phyloP scores from a whole-genome alignment of 176 grass and related monocot species.

The Lolium perenne region DNA sequence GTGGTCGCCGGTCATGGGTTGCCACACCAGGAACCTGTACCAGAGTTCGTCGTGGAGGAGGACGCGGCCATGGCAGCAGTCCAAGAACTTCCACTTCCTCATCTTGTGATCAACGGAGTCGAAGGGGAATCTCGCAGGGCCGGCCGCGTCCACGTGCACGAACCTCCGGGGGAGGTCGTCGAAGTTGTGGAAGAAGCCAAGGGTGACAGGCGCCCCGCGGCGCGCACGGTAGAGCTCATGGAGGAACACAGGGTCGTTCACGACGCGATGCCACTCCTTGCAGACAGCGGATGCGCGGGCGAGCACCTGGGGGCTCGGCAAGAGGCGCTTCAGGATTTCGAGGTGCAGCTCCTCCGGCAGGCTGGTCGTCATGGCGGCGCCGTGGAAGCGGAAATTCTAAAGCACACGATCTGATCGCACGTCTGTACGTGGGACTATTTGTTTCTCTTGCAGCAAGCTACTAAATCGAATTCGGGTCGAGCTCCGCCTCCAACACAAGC shows the following conservation, averaged over 20 bases:
- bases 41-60: background rate
- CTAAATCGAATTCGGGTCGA: no score
- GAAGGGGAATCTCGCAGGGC: background rate
- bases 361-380: background rate
- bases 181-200: conserved; percentile 10
- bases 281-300: background rate
- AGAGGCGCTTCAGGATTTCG: background rate
- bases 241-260: background rate
- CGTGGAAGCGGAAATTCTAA: background rate
- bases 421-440: background rate
- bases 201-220: background rate
- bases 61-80: background rate
- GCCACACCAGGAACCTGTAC: background rate
- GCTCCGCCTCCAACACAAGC: no score
- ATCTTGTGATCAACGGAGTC: background rate
- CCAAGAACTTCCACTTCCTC: background rate
- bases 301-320: background rate
- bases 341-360: background rate
- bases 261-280: background rate
- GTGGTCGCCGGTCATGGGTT: background rate
- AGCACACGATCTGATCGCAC: background rate
- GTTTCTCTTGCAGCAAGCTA: background rate
- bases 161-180: background rate
- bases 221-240: background rate
- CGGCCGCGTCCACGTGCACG: no score